A percentile compares a stretch with the other conserved stretches of the same genome.
Conservation (phyloP, 2,329 filamentous ascomycete genomes). For the Cadophora luteo-olivacea region DNA sequence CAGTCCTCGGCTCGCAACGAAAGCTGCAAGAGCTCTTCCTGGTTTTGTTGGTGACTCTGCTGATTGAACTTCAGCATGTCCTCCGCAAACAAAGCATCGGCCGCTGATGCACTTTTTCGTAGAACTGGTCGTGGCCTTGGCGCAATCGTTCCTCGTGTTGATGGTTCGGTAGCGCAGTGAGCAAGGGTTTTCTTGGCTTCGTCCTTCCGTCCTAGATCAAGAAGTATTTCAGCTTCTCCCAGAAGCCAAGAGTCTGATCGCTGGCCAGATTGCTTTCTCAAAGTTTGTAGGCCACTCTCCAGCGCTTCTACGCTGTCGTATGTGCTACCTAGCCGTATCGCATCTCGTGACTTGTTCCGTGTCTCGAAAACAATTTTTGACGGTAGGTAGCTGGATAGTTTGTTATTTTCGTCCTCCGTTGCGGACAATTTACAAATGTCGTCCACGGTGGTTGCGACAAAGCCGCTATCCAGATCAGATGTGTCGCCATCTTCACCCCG, state of each 20-base stretch:
- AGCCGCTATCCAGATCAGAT: constrained; percentile 14
- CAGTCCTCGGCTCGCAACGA: constrained; percentile 16
- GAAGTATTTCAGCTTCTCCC: constrained; percentile 20
- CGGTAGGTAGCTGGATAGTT: not conserved
- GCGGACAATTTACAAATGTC: not conserved
- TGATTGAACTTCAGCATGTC: constrained; percentile 19
- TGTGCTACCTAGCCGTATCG: constrained; percentile 7
- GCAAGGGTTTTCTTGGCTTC: constrained; percentile 11
- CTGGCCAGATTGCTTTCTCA: constrained; percentile 13
- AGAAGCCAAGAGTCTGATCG: constrained; percentile 14
- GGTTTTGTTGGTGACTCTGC: constrained; percentile 13
- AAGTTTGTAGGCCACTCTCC: constrained; percentile 10
- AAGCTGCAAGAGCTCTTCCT: constrained; percentile 15
- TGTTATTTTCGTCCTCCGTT: constrained; percentile 5
- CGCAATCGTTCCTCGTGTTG: not conserved
- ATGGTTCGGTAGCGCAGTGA: constrained; percentile 9
- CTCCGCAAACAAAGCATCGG: constrained; percentile 7
- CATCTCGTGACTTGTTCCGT: constrained; percentile 17
- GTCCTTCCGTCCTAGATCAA: constrained; percentile 14
- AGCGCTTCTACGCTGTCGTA: constrained; percentile 10
- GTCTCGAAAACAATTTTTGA: constrained; percentile 14
- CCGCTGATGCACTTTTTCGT: constrained; percentile 9
- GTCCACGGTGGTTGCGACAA: constrained; percentile 8
- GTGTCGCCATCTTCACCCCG: constrained; percentile 2
- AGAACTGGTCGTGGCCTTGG: not conserved